Evolutionary conservation across 345 rosid species (phyloP).

Genomic region (Psidium friedrichsthalianum): DNA sequence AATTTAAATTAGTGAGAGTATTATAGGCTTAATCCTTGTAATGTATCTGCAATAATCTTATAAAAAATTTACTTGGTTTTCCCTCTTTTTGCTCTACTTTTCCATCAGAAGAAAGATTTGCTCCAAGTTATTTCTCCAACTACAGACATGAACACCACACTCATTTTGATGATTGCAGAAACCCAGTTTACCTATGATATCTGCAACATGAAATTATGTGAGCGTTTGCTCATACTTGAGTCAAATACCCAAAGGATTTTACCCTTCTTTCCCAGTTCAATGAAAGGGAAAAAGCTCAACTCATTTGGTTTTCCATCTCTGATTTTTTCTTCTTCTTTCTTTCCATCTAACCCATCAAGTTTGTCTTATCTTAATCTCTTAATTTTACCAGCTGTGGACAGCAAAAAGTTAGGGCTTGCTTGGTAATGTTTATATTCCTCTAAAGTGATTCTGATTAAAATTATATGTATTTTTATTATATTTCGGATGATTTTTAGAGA

Average conservation of each 20-base stretch:
- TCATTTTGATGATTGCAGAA: background rate
- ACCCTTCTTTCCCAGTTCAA: background rate
- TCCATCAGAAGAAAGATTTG: background rate
- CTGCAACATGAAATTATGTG: background rate
- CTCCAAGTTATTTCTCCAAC: background rate
- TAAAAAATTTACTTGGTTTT: fast-evolving
- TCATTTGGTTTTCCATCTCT: too few relatives aligned
- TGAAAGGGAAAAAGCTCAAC: too few relatives aligned
- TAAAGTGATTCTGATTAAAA: too few relatives aligned
- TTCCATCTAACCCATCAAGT: too few relatives aligned
- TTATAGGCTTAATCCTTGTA: background rate
- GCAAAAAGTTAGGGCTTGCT: too few relatives aligned
- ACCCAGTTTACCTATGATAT: background rate
- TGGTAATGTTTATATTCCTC: too few relatives aligned
- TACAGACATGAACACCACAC: background rate
- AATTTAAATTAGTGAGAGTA: background rate
- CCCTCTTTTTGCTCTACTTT: background rate
- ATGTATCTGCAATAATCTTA: background rate
- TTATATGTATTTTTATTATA: too few relatives aligned
- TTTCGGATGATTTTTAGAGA: too few relatives aligned
- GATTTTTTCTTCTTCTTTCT: too few relatives aligned
- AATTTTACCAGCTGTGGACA: too few relatives aligned
- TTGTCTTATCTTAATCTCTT: too few relatives aligned
- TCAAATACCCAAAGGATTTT: background rate
- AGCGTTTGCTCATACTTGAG: background rate